Evolutionary conservation across 2,329 filamentous ascomycete species (phyloP), one percentile per base, ranked within the genome.

Genomic region (Colletotrichum sp.): DNA sequence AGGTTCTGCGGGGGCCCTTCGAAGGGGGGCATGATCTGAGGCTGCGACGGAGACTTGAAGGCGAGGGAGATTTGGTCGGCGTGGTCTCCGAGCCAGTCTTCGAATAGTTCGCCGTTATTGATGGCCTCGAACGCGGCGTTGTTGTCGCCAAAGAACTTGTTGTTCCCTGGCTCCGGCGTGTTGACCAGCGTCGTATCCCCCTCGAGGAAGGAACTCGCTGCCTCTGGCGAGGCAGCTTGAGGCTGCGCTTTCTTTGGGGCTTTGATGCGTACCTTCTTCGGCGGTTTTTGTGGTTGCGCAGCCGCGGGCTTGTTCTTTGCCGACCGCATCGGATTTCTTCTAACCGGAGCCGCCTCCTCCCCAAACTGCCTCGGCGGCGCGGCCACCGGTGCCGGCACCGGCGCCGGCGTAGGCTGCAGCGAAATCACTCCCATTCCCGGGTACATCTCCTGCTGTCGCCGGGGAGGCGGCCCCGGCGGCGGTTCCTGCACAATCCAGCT

Each of bases 401-500:
- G 43, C 6, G n/a, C 43, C 6, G 43, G 43, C 0, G 43, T 52
- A 52, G 43, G n/a, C n/a, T 52, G 43, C 1, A 52, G n/a, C 43
- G 43, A 21, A 0, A 52, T 52, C 10, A 52, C 43, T 6, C 43
- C 43, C 43, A 52, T 52, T 13, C 43, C 43, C 4, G 59, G 24
- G 2, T 34, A 30, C n/a, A 18, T 18, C 55, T 7, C 55, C 52
- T 61, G 16, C 64, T 73, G 78, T 76, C 12, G 39, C 43, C 43
- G 43, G 10, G 43, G n/a, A 52, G 43, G 6, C 59, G 30, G 18
- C 30, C 30, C 24, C 28, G 52, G 66, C n/a, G 28, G 66, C 6
- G 30, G 15, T 30, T 16, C 78, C 77, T 60, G 82, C 80, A 28
- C 18, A 18, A 63, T 43, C 21, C 72, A 70, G 55, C 30, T 75